Evolutionary conservation across 2,329 filamentous ascomycete species (phyloP).

Genomic region (Claviceps spartinae): DNA sequence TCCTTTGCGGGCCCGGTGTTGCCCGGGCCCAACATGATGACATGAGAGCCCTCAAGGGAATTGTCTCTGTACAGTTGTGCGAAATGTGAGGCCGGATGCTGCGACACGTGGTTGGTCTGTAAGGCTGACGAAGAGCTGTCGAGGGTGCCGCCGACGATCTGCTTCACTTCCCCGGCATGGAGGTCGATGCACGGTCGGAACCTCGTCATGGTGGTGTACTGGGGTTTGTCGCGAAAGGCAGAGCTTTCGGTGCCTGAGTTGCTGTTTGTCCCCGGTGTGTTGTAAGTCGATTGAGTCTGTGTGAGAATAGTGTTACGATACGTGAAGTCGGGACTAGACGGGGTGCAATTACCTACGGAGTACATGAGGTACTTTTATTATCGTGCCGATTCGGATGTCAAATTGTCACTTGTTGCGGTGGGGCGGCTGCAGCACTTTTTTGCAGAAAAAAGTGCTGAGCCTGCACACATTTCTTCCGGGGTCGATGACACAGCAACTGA

Average conservation of each 20-base stretch:
- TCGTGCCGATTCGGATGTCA: too few relatives aligned
- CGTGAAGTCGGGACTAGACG: too few relatives aligned
- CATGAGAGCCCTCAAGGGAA: conserved; percentile 66
- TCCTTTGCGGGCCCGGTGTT: conserved; percentile 71
- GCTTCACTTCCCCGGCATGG: conserved; percentile 94
- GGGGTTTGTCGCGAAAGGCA: neutral
- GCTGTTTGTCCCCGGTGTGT: neutral
- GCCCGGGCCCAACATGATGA: conserved; percentile 88
- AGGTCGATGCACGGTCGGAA: conserved; percentile 96
- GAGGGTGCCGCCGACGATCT: conserved; percentile 92
- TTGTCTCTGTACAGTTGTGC: conserved; percentile 68
- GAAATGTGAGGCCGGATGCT: conserved; percentile 69
- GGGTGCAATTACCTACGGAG: too few relatives aligned
- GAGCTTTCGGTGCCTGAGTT: neutral
- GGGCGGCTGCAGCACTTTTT: too few relatives aligned
- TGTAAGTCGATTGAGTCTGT: neutral
- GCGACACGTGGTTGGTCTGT: conserved; percentile 86
- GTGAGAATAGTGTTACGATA: too few relatives aligned
- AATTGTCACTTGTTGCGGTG: too few relatives aligned
- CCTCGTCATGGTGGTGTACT: conserved; percentile 58
- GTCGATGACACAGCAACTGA: too few relatives aligned
- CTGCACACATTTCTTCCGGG: too few relatives aligned
- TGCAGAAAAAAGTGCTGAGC: too few relatives aligned
- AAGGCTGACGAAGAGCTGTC: conserved; percentile 51
- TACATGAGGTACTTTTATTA: too few relatives aligned